These are phyloP conservation scores for Phytophthora sp. DNA, from an alignment of 352 stramenopile genomes.

Conservation along the genomic window DNA sequence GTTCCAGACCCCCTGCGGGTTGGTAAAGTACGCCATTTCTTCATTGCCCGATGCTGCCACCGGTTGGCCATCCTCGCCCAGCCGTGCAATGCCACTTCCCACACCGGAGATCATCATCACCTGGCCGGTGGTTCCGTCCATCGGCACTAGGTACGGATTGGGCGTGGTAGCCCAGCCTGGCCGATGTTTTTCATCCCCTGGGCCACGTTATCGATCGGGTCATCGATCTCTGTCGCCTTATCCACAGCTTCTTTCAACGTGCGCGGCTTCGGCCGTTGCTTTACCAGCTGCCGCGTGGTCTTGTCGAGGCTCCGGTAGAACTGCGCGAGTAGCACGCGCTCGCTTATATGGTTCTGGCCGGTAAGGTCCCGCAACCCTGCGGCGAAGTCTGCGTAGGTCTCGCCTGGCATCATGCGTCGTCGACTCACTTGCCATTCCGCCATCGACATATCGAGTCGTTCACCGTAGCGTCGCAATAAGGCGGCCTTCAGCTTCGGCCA, in stretches of 20 bases:
- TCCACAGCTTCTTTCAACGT: conserved; percentile 1
- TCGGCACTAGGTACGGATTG: not conserved
- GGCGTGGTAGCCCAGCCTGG: not conserved
- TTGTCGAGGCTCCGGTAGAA: conserved; percentile 1
- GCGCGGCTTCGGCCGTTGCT: not conserved
- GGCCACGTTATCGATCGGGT: not conserved
- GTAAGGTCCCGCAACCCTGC: not conserved
- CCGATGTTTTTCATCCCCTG: conserved; percentile 1
- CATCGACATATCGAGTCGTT: not conserved
- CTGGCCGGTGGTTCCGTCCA: not conserved
- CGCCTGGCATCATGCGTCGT: not conserved
- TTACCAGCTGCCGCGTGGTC: not conserved
- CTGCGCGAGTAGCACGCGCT: not conserved
- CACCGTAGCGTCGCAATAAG: not conserved
- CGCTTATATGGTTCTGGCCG: not conserved
- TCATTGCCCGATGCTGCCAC: not conserved
- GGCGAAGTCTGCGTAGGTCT: conserved; percentile 7
- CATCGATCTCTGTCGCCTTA: not conserved
- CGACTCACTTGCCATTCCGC: conserved; percentile 1
- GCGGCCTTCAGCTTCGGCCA: not conserved
- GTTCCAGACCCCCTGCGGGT: not conserved
- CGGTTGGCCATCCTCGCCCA: not conserved
- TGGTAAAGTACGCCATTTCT: not conserved
- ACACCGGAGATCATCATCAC: not conserved
- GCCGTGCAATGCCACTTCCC: not conserved